Evolutionary conservation across 257 asterid genomes (phyloP).

Genomic region (Solanum rostratum): DNA sequence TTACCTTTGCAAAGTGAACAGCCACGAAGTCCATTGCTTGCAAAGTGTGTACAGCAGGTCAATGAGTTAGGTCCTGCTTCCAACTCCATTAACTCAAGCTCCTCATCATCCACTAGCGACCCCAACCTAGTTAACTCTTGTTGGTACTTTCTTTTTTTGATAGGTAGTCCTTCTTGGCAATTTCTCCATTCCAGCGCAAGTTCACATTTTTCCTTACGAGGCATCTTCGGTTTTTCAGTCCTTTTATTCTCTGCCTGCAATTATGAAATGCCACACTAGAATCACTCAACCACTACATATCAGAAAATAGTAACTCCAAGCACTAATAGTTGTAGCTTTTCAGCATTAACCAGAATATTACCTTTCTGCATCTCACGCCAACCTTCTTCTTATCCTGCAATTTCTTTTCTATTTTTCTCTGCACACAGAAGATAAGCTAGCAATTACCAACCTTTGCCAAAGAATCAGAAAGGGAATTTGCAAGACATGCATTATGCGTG

Average conservation of each 20-base stretch:
- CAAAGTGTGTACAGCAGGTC: constrained; percentile 68
- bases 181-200: constrained; percentile 47
- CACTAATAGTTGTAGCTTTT: neutral
- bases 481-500: neutral
- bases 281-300: neutral
- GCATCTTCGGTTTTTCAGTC: constrained; percentile 32
- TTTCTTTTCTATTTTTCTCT: constrained; percentile 59
- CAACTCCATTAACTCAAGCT: constrained; percentile 77
- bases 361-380: constrained; percentile 49
- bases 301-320: neutral
- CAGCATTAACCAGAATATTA: constrained; percentile 4
- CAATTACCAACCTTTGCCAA: neutral
- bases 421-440: constrained; percentile 15
- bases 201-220: constrained; percentile 56
- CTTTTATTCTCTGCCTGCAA: constrained; percentile 47
- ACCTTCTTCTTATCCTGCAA: constrained; percentile 51
- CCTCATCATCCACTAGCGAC: constrained; percentile 78
- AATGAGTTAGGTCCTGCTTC: constrained; percentile 76
- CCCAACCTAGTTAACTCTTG: constrained; percentile 35
- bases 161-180: constrained; percentile 27
- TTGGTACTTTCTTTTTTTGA: constrained; percentile 17
- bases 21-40: constrained; percentile 49
- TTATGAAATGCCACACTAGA: constrained; percentile 6
- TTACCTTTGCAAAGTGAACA: constrained; percentile 98
- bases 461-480: neutral